Percentiles rank a stretch among this genome's conserved stretches.
Conservation (phyloP, 352 stramenopile genomes). For the Phytophthora syringae region DNA sequence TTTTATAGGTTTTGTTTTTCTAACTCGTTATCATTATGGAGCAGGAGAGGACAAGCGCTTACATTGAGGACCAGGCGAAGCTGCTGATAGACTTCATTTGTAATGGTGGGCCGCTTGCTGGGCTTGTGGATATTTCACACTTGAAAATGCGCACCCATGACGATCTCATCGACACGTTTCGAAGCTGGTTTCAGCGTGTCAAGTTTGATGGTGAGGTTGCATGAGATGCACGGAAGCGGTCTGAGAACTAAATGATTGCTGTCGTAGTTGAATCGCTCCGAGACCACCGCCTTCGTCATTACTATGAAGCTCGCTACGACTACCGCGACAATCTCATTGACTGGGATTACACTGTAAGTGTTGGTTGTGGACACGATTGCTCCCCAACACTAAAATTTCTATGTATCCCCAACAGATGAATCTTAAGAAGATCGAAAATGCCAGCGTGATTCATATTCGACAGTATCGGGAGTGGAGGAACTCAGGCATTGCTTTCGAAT, state of each 20-base stretch:
- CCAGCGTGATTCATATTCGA: slow-evolving; percentile 93
- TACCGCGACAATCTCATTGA: slow-evolving; percentile 93
- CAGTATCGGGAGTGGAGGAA: slow-evolving; percentile 94
- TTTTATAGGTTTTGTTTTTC: too few species aligned
- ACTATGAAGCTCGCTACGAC: slow-evolving; percentile 94
- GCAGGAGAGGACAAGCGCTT: slow-evolving; percentile 81
- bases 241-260: background rate
- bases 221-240: background rate
- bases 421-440: slow-evolving; percentile 85
- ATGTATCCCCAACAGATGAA: slow-evolving; percentile 55
- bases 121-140: slow-evolving; percentile 82
- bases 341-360: slow-evolving; percentile 93
- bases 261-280: slow-evolving; percentile 70
- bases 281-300: slow-evolving; percentile 89
- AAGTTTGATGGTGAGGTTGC: slow-evolving; percentile 74
- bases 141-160: slow-evolving; percentile 92
- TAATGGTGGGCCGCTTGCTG: slow-evolving; percentile 65
- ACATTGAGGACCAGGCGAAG: slow-evolving; percentile 82
- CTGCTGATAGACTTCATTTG: slow-evolving; percentile 76
- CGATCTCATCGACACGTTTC: slow-evolving; percentile 87
- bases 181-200: slow-evolving; percentile 75
- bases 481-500: slow-evolving; percentile 94
- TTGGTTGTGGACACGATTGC: background rate
- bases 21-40: slow-evolving; percentile 5
- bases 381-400: background rate